phyloP scores from a whole-genome alignment of 2,329 filamentous ascomycete genomes.

The Paraphaeosphaeria sporulosa region DNA sequence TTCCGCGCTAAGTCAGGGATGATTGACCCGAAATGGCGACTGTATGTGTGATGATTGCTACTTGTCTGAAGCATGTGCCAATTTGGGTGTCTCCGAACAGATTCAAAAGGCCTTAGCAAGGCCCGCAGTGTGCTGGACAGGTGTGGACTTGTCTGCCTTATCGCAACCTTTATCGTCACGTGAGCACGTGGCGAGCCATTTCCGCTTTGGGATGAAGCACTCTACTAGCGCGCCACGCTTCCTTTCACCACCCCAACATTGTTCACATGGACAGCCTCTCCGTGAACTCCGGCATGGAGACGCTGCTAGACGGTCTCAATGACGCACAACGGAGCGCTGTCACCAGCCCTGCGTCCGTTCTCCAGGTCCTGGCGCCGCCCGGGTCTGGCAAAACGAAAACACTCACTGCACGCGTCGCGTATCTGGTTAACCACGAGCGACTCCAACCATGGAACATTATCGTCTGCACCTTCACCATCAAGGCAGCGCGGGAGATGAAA shows the following conservation, averaged over 20 bases:
- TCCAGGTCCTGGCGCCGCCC: conserved; percentile 70
- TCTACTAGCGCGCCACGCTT: neutral
- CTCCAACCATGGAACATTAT: conserved; percentile 86
- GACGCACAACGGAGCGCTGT: conserved; percentile 70
- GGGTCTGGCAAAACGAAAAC: conserved; percentile 93
- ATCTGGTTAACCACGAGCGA: conserved; percentile 76
- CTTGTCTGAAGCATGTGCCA: no score
- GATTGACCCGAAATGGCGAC: no score
- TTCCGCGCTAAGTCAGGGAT: no score
- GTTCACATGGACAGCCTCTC: neutral
- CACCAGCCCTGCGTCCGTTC: conserved; percentile 65
- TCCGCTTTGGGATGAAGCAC: neutral
- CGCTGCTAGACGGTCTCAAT: conserved; percentile 69
- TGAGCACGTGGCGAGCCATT: neutral
- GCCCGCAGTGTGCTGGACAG: no score
- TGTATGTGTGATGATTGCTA: no score
- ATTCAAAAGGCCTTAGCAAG: no score
- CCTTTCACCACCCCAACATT: neutral
- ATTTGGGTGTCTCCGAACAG: no score
- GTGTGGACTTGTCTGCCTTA: neutral
- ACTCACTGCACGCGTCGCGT: conserved; percentile 88
- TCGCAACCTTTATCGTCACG: conserved; percentile 1
- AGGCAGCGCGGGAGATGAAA: conserved; percentile 93
- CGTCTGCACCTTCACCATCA: conserved; percentile 96
- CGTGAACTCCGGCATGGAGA: conserved; percentile 53